These are phyloP conservation scores for Quercus ilex DNA, from an alignment of 306 rosid genomes.

Conservation along the genomic window DNA sequence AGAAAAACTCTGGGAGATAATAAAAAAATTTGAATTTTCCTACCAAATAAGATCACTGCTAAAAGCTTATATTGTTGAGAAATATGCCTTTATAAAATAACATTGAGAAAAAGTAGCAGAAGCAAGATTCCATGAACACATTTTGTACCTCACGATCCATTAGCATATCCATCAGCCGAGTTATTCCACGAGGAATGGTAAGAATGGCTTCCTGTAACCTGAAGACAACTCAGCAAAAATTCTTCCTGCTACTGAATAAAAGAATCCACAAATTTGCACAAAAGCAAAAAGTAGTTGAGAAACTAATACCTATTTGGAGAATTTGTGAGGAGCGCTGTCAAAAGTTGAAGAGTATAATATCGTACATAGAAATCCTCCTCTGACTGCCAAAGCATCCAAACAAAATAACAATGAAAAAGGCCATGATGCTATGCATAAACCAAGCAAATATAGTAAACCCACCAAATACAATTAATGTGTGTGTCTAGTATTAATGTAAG, in stretches of 20 bases:
- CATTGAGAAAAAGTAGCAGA: constrained; percentile 9
- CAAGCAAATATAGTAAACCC: background rate
- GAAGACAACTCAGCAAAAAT: constrained; percentile 41
- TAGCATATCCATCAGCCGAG: constrained; percentile 96
- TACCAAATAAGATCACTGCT: background rate
- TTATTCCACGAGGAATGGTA: constrained; percentile 87
- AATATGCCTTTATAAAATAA: background rate
- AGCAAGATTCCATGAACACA: constrained; percentile 13
- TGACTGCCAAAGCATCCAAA: constrained; percentile 49
- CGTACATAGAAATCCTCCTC: constrained; percentile 95
- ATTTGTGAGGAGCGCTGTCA: constrained; percentile 88
- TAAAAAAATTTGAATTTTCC: background rate
- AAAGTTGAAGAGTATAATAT: constrained; percentile 88
- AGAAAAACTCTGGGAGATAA: background rate
- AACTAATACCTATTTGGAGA: constrained; percentile 70
- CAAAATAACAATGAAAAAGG: constrained; percentile 9
- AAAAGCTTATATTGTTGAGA: background rate
- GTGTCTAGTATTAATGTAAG: no score
- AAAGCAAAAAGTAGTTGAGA: constrained; percentile 21
- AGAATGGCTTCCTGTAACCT: constrained; percentile 97
- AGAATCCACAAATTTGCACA: constrained; percentile 16
- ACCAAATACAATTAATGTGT: background rate
- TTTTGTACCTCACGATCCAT: constrained; percentile 92
- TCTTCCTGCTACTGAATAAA: constrained; percentile 10
- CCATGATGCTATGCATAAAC: constrained; percentile 9